phyloP scores from a whole-genome alignment of 176 grass and related monocot genomes.

The Aechmea fasciata region DNA sequence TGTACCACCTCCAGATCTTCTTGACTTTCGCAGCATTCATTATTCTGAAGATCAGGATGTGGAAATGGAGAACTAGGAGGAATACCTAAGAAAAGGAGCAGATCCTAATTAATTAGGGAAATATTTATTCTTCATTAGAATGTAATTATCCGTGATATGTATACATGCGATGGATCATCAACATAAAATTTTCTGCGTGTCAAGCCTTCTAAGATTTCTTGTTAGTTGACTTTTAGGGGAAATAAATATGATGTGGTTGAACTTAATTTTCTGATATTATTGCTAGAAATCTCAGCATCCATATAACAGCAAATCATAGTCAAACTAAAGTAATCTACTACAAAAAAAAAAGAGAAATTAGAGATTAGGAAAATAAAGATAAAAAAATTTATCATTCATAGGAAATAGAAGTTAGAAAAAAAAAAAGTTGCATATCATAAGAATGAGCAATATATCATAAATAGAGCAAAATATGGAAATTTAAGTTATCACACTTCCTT shows the following conservation, averaged over 20 bases:
- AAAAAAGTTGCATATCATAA: too few relatives aligned
- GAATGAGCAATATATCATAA: neutral
- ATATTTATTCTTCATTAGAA: neutral
- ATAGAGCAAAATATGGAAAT: neutral
- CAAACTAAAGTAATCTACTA: too few relatives aligned
- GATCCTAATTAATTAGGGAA: neutral
- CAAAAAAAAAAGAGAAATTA: too few relatives aligned
- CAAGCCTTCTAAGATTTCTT: neutral
- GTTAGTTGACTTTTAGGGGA: neutral
- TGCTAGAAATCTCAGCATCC: too few relatives aligned
- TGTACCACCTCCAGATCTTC: constrained; percentile 7
- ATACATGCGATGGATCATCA: neutral
- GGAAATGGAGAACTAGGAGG: constrained; percentile 30
- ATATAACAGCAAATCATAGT: too few relatives aligned
- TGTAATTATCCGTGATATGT: neutral
- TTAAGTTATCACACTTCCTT: too few relatives aligned
- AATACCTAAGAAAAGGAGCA: constrained; percentile 33
- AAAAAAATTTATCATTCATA: too few relatives aligned
- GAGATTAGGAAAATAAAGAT: too few relatives aligned
- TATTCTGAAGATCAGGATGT: constrained; percentile 20
- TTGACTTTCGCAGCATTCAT: constrained; percentile 15
- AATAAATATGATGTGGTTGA: too few relatives aligned
- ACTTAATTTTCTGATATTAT: too few relatives aligned
- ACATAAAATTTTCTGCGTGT: neutral
- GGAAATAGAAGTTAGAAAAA: too few relatives aligned